Conservation (phyloP, 148 eudicot species). For the Rhododendron vialii region DNA sequence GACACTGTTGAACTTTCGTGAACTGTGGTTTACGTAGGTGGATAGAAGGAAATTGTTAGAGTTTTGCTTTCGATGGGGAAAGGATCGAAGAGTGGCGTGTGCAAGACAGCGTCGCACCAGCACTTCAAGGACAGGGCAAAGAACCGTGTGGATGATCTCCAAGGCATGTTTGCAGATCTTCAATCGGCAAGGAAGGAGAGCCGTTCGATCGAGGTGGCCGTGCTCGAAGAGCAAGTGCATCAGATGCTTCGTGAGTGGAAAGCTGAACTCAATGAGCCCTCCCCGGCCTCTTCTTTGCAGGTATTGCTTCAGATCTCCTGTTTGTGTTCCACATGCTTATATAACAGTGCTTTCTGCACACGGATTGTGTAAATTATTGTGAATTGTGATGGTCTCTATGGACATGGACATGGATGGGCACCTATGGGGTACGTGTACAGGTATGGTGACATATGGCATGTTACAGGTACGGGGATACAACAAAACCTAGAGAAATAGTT, state of each 20-base stretch:
- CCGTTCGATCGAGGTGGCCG: slow-evolving; percentile 57
- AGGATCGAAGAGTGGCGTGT: slow-evolving; percentile 64
- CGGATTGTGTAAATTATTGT: background rate
- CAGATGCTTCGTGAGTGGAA: slow-evolving; percentile 97
- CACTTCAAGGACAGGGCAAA: slow-evolving; percentile 89
- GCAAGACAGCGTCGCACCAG: slow-evolving; percentile 77
- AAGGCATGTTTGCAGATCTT: slow-evolving; percentile 71
- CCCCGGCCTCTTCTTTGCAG: slow-evolving; percentile 84
- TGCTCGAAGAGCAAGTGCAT: slow-evolving; percentile 87
- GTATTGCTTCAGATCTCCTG: slow-evolving; percentile 17
- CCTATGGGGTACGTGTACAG: background rate
- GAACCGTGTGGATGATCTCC: slow-evolving; percentile 94
- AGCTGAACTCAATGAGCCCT: slow-evolving; percentile 81
- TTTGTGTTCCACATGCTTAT: background rate
- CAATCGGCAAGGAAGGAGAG: slow-evolving; percentile 89
- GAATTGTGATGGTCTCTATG: background rate
- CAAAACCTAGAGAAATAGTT: background rate
- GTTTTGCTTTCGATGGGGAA: slow-evolving; percentile 51
- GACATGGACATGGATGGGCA: background rate
- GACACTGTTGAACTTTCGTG: background rate
- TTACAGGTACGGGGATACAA: background rate
- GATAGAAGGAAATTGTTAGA: slow-evolving; percentile 14
- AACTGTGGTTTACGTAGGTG: slow-evolving; percentile 13
- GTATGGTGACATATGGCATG: background rate
- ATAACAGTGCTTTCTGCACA: background rate